Percentiles rank a stretch among this genome's conserved stretches.
These are phyloP conservation scores for Funneliformis mosseae DNA, from an alignment of 192 early-diverging fungal genomes.

Conservation along the genomic window DNA sequence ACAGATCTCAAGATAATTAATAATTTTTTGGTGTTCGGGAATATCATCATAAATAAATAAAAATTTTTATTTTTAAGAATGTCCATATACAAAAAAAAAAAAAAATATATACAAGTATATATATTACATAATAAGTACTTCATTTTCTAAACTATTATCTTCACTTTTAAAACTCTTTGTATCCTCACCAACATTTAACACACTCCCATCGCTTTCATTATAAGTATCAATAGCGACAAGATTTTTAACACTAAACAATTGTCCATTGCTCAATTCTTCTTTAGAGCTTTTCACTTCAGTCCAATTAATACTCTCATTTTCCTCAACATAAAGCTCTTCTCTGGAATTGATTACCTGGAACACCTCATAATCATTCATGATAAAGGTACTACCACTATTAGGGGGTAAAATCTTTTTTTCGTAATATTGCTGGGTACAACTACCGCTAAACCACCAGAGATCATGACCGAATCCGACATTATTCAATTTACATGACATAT, in stretches of 20 bases:
- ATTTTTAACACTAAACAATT: not conserved
- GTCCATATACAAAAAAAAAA: too few species aligned
- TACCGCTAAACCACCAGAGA: not conserved
- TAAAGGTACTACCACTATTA: not conserved
- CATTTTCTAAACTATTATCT: not conserved
- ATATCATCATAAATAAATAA: too few species aligned
- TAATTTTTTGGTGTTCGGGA: too few species aligned
- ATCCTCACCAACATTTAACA: not conserved
- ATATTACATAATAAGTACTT: not conserved
- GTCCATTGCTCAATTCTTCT: not conserved
- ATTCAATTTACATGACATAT: not conserved
- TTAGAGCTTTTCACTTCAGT: not conserved
- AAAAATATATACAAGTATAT: too few species aligned
- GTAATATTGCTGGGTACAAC: not conserved
- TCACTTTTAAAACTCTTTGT: not conserved
- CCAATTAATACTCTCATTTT: not conserved
- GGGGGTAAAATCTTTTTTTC: not conserved
- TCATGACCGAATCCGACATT: not conserved
- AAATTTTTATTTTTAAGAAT: too few species aligned
- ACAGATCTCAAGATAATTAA: too few species aligned
- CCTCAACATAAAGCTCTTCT: not conserved
- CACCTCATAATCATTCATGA: not conserved
- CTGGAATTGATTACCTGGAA: not conserved
- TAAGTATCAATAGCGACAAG: too few species aligned
- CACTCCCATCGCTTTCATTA: not conserved